A percentile compares a stretch with the other conserved stretches of the same genome.
Conservation (phyloP, 495 filamentous ascomycete genomes). For the Aspergillus bridgeri region DNA sequence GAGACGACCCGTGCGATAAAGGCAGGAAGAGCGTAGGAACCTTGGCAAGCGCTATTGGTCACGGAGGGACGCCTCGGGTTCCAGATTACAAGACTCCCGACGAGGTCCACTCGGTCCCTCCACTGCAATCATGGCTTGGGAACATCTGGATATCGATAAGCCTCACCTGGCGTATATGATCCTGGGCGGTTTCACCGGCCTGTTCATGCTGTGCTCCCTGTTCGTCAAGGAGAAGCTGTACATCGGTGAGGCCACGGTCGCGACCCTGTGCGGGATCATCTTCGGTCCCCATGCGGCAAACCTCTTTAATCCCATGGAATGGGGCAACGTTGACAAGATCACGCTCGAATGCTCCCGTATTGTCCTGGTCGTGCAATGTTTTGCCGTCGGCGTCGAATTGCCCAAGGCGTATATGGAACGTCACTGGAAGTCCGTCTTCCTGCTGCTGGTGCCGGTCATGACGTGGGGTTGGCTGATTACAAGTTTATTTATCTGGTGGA, state of each 20-base stretch:
- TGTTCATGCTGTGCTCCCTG: conserved; percentile 98
- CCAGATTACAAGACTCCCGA: neutral
- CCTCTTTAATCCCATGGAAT: conserved; percentile 76
- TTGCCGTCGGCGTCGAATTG: conserved; percentile 97
- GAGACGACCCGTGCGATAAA: neutral
- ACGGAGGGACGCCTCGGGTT: neutral
- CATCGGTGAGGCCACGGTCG: conserved; percentile 97
- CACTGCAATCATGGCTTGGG: conserved; percentile 73
- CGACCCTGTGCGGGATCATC: conserved; percentile 93
- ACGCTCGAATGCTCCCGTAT: conserved; percentile 97
- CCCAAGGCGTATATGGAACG: conserved; percentile 96
- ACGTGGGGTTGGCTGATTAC: conserved; percentile 94
- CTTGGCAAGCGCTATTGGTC: neutral
- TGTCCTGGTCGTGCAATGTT: conserved; percentile 98
- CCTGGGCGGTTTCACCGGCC: conserved; percentile 91
- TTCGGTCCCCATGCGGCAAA: conserved; percentile 95
- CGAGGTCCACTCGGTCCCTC: neutral
- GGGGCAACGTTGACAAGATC: conserved; percentile 93
- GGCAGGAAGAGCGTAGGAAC: neutral
- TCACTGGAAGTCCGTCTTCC: conserved; percentile 90
- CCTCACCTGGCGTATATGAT: conserved; percentile 99
- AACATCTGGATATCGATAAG: conserved; percentile 86
- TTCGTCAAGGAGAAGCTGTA: conserved; percentile 98
- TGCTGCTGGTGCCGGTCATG: conserved; percentile 94
- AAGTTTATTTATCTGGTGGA: conserved; percentile 95